Evolutionary conservation across 176 grass and related monocot species (phyloP).

Genomic region (Oryza glumipatula): DNA sequence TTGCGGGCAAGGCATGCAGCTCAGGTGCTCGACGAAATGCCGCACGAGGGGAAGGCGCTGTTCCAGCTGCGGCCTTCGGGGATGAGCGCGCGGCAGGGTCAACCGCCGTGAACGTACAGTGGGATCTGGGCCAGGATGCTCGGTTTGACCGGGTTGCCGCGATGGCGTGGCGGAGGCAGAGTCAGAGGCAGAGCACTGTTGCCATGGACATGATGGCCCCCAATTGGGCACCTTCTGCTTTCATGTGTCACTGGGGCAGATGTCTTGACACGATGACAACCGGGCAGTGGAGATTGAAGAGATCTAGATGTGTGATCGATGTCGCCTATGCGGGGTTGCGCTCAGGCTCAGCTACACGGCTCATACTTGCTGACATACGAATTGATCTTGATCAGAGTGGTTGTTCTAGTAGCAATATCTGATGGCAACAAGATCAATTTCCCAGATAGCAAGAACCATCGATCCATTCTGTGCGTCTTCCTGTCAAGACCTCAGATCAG

Average conservation of each 20-base stretch:
- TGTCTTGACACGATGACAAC: background rate
- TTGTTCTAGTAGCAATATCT: background rate
- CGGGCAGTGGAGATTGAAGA: background rate
- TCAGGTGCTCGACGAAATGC: constrained; percentile 37
- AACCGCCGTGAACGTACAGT: background rate
- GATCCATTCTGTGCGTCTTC: background rate
- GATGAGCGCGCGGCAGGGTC: background rate
- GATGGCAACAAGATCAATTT: background rate
- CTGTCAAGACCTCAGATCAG: background rate
- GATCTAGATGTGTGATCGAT: background rate
- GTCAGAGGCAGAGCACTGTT: background rate
- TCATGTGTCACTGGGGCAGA: background rate
- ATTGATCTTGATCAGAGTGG: background rate
- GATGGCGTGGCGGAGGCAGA: background rate
- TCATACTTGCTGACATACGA: background rate
- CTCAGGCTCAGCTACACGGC: background rate
- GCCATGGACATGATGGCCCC: background rate
- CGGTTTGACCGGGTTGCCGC: background rate
- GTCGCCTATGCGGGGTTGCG: background rate
- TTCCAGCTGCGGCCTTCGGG: background rate
- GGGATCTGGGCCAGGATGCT: background rate
- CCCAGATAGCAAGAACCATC: background rate
- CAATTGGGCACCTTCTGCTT: background rate
- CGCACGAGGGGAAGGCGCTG: too few species aligned
- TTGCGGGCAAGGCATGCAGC: background rate